These are phyloP conservation scores for Hypoxylon sp. DNA, from an alignment of 2,329 filamentous ascomycete species.

Conservation along the genomic window DNA sequence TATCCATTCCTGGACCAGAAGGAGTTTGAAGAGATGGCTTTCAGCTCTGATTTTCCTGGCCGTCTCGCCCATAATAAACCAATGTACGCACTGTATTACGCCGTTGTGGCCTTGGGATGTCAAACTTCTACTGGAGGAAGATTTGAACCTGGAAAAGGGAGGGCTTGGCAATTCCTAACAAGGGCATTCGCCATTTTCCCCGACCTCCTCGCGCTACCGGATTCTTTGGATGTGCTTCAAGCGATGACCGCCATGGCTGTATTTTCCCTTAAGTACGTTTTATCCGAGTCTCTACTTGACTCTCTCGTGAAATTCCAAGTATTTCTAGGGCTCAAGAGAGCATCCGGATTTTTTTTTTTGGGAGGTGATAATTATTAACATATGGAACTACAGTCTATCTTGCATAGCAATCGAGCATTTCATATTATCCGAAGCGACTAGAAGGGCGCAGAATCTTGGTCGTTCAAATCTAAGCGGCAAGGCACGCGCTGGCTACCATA, in stretches of 20 bases:
- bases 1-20: constrained; percentile 59
- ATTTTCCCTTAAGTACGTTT: constrained; percentile 43
- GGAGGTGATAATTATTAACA: background rate
- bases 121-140: constrained; percentile 55
- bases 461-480: constrained; percentile 41
- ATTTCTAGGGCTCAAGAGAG: too few species aligned
- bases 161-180: constrained; percentile 59
- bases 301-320: too few species aligned
- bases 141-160: constrained; percentile 58
- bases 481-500: constrained; percentile 46
- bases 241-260: constrained; percentile 54
- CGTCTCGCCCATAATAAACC: constrained; percentile 51
- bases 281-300: background rate
- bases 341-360: too few species aligned
- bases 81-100: constrained; percentile 58
- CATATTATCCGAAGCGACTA: constrained; percentile 52
- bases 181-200: constrained; percentile 56
- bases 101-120: constrained; percentile 57
- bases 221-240: constrained; percentile 53
- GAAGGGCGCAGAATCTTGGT: constrained; percentile 53
- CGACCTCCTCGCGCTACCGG: constrained; percentile 53
- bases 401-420: constrained; percentile 54
- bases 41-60: constrained; percentile 48
- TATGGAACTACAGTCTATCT: constrained; percentile 39
- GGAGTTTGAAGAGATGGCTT: constrained; percentile 55